phyloP scores from a whole-genome alignment of 371 early-diverging fungal species.

The Actinomortierella ambigua region DNA sequence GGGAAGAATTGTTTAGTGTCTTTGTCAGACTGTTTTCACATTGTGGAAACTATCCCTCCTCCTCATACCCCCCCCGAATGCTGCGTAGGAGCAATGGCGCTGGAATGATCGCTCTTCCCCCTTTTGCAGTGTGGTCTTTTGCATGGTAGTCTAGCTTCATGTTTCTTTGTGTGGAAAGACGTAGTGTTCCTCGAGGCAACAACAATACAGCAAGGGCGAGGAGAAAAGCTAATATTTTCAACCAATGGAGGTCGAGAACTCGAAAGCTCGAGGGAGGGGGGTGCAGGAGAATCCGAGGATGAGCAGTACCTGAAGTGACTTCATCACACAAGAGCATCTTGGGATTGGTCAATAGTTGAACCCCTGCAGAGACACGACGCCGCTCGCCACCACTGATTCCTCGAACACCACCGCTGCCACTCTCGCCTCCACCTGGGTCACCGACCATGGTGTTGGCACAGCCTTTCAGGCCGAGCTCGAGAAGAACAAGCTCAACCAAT shows the following conservation, averaged over 20 bases:
- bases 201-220: not conserved
- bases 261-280: too few relatives aligned
- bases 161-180: too few relatives aligned
- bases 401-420: conserved; percentile 27
- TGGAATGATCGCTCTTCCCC: too few relatives aligned
- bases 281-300: too few relatives aligned
- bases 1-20: too few relatives aligned
- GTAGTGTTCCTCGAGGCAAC: too few relatives aligned
- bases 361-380: conserved; percentile 40
- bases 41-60: too few relatives aligned
- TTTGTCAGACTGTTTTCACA: too few relatives aligned
- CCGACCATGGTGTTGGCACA: conserved; percentile 41
- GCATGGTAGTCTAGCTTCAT: too few relatives aligned
- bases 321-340: conserved; percentile 45
- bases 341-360: conserved; percentile 39
- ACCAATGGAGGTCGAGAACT: not conserved
- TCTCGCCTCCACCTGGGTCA: conserved; percentile 41
- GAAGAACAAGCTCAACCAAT: conserved; percentile 33
- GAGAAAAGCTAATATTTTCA: not conserved
- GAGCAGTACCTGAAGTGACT: conserved; percentile 37
- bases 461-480: conserved; percentile 43
- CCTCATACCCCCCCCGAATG: too few relatives aligned
- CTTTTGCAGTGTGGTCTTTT: too few relatives aligned
- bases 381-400: conserved; percentile 47
- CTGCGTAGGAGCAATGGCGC: too few relatives aligned